Base-by-base conservation (phyloP, 352 stramenopile genomes). In the Phytophthora gonapodyides region DNA sequence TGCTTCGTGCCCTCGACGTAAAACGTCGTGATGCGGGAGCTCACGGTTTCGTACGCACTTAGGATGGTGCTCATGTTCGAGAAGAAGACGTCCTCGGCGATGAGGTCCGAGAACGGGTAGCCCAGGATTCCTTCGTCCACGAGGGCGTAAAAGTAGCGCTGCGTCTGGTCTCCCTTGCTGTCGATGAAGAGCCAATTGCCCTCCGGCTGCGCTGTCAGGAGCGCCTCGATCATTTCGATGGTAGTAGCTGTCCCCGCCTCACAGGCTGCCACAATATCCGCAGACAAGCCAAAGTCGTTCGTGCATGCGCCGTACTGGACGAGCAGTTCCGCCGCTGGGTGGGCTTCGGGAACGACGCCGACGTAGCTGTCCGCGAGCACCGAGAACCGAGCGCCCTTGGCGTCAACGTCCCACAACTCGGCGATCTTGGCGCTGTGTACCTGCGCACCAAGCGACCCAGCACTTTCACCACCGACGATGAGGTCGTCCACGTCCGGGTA, bases 81-180 rank as follows among this genome's bases (percentile, higher is more conserved):
- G 66, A 72, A 85, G 41, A 88, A 88, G 38, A 74, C 65, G 3
- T 69, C 69, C n/a, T 45, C 51, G 2, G 60, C 74, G 37, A 91
- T 78, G 35, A 81, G 68, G 12, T 88, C 67, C n/a, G 60, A 57
- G 63, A 91, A 91, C 45, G 81, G 78, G 69, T 76, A 88, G 11
- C 63, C 69, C 16, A 76, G 33, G 30, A 91, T 74, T 17, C 79
- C 79, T 42, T 87, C 58, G 8, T 78, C 57, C 16, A 88, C 36
- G 13, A 89, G 67, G 37, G 77, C 67, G 63, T 88, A 91, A 63
- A 83, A 91, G 27, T 75, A 73, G 9, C 79, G 73, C 61, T 91
- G 82, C 3, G 67, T 82, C 31, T 63, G 62, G 62, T 91, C 82
- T 49, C 43, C 69, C 48, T 81, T 87, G 62, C 75, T 89, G 59